phyloP scores from a whole-genome alignment of 2,329 filamentous ascomycete genomes.

The Hypocreales sp. region DNA sequence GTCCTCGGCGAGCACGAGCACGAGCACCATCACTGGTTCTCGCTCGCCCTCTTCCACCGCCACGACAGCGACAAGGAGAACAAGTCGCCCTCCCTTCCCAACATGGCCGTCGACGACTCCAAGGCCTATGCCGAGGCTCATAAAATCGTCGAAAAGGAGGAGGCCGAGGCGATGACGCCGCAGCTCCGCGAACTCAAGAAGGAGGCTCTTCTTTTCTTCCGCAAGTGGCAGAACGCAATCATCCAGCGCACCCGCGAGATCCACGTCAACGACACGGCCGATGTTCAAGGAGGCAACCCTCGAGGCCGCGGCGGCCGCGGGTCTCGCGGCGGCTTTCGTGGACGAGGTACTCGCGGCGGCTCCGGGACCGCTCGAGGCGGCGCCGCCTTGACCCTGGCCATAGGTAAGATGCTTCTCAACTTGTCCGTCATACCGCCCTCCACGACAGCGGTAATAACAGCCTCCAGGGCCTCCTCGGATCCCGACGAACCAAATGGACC shows the following conservation, averaged over 20 bases:
- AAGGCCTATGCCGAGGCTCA: constrained; percentile 12
- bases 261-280: constrained; percentile 28
- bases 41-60: constrained; percentile 14
- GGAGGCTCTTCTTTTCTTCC: constrained; percentile 55
- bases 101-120: constrained; percentile 2
- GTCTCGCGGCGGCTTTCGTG: constrained; percentile 8
- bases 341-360: constrained; percentile 15
- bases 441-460: no score
- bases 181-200: constrained; percentile 51
- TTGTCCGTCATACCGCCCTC: no score
- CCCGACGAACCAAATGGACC: constrained; percentile 27
- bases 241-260: constrained; percentile 57
- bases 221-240: constrained; percentile 64
- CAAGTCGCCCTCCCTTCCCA: constrained; percentile 2
- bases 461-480: constrained; percentile 21
- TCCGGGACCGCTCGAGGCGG: constrained; percentile 11
- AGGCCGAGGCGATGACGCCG: constrained; percentile 20
- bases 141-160: constrained; percentile 15
- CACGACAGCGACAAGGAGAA: constrained; percentile 9
- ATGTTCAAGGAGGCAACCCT: constrained; percentile 7
- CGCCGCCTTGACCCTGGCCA: constrained; percentile 12
- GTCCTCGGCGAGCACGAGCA: constrained; percentile 13
- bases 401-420: constrained; percentile 17
- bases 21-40: constrained; percentile 19
- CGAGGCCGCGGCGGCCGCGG: constrained; percentile 20